A percentile compares a stretch with the other conserved stretches of the same genome.
These are phyloP conservation scores for Trypanosoma mega DNA, from an alignment of 208 protist species.

Conservation along the genomic window DNA sequence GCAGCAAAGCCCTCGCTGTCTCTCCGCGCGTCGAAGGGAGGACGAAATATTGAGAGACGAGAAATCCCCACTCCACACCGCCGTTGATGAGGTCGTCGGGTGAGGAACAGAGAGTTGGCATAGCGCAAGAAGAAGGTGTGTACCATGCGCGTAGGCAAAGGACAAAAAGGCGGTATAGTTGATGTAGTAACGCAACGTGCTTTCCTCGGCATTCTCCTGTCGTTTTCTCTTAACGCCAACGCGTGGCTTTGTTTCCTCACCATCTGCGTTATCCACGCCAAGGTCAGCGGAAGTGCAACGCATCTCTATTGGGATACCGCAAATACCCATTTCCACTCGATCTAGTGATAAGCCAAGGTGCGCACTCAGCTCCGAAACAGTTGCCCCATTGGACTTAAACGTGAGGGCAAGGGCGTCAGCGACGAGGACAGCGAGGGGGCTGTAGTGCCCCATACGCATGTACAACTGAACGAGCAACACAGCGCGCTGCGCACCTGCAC, in stretches of 20 bases:
- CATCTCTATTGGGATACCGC: constrained; percentile 58
- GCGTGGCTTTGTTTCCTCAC: neutral
- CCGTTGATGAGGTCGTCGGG: neutral
- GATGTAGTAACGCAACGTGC: constrained; percentile 55
- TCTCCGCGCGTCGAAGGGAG: constrained; percentile 25
- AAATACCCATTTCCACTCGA: constrained; percentile 45
- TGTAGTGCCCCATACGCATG: constrained; percentile 69
- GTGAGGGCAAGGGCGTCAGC: constrained; percentile 72
- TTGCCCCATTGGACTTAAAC: constrained; percentile 68
- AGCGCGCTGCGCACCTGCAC: constrained; percentile 67
- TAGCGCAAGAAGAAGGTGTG: constrained; percentile 61
- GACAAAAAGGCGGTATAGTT: constrained; percentile 76
- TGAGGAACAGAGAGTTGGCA: constrained; percentile 41
- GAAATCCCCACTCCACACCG: constrained; percentile 3
- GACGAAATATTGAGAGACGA: constrained; percentile 22
- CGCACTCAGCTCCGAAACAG: constrained; percentile 55
- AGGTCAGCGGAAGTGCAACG: constrained; percentile 66
- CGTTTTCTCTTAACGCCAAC: neutral
- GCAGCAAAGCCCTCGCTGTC: constrained; percentile 55
- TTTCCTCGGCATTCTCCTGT: constrained; percentile 23
- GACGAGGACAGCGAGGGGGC: constrained; percentile 53
- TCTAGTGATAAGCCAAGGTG: constrained; percentile 66
- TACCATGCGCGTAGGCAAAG: constrained; percentile 74
- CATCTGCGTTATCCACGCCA: constrained; percentile 4
- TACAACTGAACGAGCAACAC: constrained; percentile 75